Percentiles rank a stretch among this genome's conserved stretches.
phyloP scores from a whole-genome alignment of 1,139 yeast species.

The Lodderomyces jiufengensis region DNA sequence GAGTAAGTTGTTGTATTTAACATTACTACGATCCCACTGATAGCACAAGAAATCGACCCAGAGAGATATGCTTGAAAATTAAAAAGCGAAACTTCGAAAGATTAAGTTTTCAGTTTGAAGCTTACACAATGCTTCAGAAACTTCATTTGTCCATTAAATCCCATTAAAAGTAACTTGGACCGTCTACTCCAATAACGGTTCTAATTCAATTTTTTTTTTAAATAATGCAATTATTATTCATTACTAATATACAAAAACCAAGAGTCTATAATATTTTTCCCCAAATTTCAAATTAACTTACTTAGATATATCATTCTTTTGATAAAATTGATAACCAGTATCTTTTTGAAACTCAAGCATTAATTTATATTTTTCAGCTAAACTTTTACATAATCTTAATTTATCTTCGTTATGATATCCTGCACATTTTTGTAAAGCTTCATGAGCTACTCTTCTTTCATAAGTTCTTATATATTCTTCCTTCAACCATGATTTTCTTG shows the following conservation, averaged over 20 bases:
- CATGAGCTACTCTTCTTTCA: slow-evolving; percentile 66
- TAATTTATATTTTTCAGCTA: slow-evolving; percentile 73
- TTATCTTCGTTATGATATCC: slow-evolving; percentile 77
- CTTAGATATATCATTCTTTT: slow-evolving; percentile 80
- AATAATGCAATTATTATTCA: no score
- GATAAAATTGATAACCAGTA: slow-evolving; percentile 76
- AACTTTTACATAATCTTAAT: slow-evolving; percentile 57
- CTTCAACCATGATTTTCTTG: slow-evolving; percentile 73
- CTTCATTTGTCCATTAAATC: no score
- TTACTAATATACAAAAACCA: background rate
- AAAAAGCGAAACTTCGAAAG: no score
- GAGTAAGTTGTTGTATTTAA: no score
- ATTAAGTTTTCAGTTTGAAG: no score
- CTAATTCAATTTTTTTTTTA: no score
- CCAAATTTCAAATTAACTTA: background rate
- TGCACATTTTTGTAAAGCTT: slow-evolving; percentile 72
- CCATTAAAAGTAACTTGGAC: no score
- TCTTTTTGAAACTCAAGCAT: slow-evolving; percentile 67
- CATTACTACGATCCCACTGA: no score
- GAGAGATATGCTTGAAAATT: no score
- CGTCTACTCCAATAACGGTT: no score
- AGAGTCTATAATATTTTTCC: background rate
- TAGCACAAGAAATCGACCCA: no score
- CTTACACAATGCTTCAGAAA: no score
- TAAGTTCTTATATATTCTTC: slow-evolving; percentile 78